Conservation (phyloP, 2,329 filamentous ascomycete species). For the Botryotinia convoluta region DNA sequence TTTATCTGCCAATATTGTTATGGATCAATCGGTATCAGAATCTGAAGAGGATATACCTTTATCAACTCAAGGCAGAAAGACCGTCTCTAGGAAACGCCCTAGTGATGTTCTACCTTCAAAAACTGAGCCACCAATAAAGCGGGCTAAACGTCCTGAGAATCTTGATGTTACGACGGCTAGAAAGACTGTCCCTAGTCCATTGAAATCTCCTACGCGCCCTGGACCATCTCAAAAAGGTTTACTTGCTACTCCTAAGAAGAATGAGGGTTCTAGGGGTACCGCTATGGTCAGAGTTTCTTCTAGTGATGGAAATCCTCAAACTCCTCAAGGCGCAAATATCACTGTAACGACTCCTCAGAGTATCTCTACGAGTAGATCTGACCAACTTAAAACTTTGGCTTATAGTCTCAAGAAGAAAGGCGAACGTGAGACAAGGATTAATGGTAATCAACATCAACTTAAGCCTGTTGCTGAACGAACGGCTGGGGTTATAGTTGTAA, state of each 20-base stretch:
- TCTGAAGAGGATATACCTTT: constrained; percentile 30
- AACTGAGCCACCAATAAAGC: constrained; percentile 37
- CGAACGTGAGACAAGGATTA: constrained; percentile 33
- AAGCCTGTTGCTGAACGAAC: constrained; percentile 26
- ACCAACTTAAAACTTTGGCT: constrained; percentile 23
- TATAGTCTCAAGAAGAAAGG: constrained; percentile 37
- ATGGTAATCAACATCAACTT: constrained; percentile 20
- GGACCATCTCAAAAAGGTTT: constrained; percentile 29
- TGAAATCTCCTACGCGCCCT: constrained; percentile 38
- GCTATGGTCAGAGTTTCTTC: constrained; percentile 43
- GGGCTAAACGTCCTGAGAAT: constrained; percentile 38
- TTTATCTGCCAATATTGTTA: background rate
- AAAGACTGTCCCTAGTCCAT: constrained; percentile 39
- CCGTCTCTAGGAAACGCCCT: constrained; percentile 31
- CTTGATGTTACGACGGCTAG: constrained; percentile 37
- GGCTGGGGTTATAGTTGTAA: constrained; percentile 31
- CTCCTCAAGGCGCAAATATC: constrained; percentile 39
- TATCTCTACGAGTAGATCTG: constrained; percentile 23
- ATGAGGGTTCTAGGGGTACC: constrained; percentile 38
- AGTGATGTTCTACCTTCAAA: constrained; percentile 31
- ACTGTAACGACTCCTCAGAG: constrained; percentile 34
- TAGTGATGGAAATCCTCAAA: constrained; percentile 42
- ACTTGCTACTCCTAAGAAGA: constrained; percentile 45
- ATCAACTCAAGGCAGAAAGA: constrained; percentile 14
- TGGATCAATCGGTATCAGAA: constrained; percentile 14